Percentiles rank a stretch among this genome's conserved stretches.
These are phyloP conservation scores for Colletotrichum cereale DNA, from an alignment of 2,329 filamentous ascomycete species.

Conservation along the genomic window DNA sequence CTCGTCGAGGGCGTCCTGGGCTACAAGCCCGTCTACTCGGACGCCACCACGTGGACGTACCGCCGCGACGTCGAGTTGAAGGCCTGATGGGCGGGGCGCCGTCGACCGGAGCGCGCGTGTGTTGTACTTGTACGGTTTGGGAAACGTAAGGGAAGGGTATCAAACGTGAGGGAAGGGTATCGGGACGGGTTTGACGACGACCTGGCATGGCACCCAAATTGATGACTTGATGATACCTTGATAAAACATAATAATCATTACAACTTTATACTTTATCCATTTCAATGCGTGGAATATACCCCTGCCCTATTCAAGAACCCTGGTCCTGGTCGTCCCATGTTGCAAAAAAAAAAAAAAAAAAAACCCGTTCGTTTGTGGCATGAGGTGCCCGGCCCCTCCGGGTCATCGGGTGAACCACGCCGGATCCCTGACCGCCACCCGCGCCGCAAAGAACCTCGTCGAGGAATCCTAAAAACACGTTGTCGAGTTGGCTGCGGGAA, in stretches of 20 bases:
- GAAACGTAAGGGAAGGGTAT: no score
- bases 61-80: conserved; percentile 38
- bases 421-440: not conserved
- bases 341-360: no score
- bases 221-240: conserved; percentile 7
- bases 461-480: not conserved
- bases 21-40: conserved; percentile 51
- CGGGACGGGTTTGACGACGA: not conserved
- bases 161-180: not conserved
- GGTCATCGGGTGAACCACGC: not conserved
- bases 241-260: not conserved
- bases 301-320: no score
- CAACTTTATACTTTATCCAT: not conserved
- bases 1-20: conserved; percentile 62
- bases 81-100: not conserved
- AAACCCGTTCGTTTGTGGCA: not conserved
- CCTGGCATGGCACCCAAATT: not conserved
- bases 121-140: conserved; percentile 1
- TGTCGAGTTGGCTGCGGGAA: not conserved
- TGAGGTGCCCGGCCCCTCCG: no score
- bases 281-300: no score
- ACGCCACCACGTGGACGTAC: conserved; percentile 40
- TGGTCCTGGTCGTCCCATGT: not conserved
- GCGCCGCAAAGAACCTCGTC: not conserved
- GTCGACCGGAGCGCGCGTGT: not conserved